Evolutionary conservation across 2,329 filamentous ascomycete genomes (phyloP).

Genomic region (Aspergillus pseudoglaucus): DNA sequence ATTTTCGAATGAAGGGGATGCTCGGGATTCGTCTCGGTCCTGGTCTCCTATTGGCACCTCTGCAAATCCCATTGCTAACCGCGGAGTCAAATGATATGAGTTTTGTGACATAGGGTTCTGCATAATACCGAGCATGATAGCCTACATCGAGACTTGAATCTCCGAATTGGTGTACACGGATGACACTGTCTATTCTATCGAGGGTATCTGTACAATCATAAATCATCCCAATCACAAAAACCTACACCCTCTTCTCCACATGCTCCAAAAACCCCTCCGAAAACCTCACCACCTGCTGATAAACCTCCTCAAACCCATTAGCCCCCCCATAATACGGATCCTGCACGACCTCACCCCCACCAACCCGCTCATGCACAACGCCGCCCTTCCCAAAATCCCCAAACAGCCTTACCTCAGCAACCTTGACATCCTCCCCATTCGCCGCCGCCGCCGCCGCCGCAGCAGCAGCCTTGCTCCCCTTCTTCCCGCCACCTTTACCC

Average conservation of each 20-base stretch:
- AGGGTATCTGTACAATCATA: background rate
- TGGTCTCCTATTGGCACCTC: too few species aligned
- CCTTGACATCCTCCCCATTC: conserved; percentile 26
- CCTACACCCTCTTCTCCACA: conserved; percentile 29
- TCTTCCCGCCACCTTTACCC: conserved; percentile 32
- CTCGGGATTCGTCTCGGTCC: too few species aligned
- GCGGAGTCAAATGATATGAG: too few species aligned
- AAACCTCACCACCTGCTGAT: conserved; percentile 73
- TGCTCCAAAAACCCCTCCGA: conserved; percentile 67
- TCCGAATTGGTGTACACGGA: too few species aligned
- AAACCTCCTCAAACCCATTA: conserved; percentile 78
- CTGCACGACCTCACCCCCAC: conserved; percentile 61
- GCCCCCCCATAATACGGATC: conserved; percentile 92
- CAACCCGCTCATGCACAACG: conserved; percentile 29
- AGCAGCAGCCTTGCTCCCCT: conserved; percentile 31
- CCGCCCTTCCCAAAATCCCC: conserved; percentile 67
- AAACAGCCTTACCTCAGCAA: conserved; percentile 67
- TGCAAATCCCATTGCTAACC: too few species aligned
- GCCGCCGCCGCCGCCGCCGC: conserved; percentile 29
- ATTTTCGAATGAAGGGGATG: too few species aligned
- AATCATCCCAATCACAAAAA: background rate
- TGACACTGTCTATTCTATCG: too few species aligned
- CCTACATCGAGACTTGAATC: too few species aligned
- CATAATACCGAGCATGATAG: too few species aligned
- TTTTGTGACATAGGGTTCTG: too few species aligned